Percentiles rank a stretch among this genome's conserved stretches.
Evolutionary conservation across 108 stramenopile genomes (phyloP).

Genomic region (Skeletonema grethae): DNA sequence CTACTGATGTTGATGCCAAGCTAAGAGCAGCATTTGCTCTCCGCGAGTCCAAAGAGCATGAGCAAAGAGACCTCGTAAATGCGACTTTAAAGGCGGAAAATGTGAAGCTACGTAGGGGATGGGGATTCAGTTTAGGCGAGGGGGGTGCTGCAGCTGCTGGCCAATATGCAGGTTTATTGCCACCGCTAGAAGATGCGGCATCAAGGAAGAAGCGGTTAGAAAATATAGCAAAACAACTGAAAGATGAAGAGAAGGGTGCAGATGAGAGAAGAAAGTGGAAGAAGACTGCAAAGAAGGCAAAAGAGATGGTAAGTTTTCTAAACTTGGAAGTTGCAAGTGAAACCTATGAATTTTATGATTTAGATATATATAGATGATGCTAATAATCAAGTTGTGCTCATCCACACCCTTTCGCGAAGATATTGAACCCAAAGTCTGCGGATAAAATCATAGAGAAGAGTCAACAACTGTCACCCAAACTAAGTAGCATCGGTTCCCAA

Average conservation of each 20-base stretch:
- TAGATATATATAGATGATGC: neutral
- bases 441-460: constrained; percentile 23
- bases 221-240: constrained; percentile 66
- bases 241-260: constrained; percentile 53
- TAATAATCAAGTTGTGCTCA: constrained; percentile 1
- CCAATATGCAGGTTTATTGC: constrained; percentile 5
- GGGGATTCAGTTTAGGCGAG: constrained; percentile 39
- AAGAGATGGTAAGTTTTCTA: constrained; percentile 17
- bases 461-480: constrained; percentile 18
- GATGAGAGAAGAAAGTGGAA: constrained; percentile 46
- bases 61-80: constrained; percentile 72
- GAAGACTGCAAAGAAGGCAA: constrained; percentile 33
- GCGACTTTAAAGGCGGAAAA: constrained; percentile 63
- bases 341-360: too few relatives aligned
- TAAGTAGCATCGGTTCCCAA: constrained; percentile 46
- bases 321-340: neutral
- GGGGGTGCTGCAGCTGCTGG: constrained; percentile 20
- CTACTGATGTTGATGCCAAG: constrained; percentile 46
- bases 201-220: constrained; percentile 64
- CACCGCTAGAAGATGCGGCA: constrained; percentile 46
- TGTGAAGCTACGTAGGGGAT: constrained; percentile 35
- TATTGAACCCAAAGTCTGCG: constrained; percentile 43
- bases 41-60: constrained; percentile 81
- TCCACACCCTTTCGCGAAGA: constrained; percentile 12
- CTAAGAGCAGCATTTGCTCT: constrained; percentile 82